Conservation (phyloP, 805 yeast genomes). For the Schwanniomyces vanrijiae region DNA sequence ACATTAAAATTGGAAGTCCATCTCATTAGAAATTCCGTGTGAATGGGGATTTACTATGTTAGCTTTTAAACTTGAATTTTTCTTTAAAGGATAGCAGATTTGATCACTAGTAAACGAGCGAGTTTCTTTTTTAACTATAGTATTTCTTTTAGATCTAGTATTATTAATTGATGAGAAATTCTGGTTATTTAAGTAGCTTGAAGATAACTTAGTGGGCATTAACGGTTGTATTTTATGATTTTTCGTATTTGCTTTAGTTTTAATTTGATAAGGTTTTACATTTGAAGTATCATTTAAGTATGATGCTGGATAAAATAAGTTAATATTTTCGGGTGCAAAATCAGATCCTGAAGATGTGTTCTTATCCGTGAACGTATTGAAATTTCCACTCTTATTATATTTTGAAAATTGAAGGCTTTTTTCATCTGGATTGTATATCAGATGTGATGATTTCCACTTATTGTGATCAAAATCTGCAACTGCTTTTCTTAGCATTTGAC, state of each 20-base stretch:
- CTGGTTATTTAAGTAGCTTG: background rate
- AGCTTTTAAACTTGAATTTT: background rate
- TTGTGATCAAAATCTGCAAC: constrained; percentile 10
- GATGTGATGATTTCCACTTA: constrained; percentile 6
- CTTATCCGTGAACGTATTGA: background rate
- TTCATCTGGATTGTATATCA: background rate
- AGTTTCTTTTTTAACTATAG: background rate
- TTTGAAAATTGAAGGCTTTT: no score
- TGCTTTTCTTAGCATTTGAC: constrained; percentile 15
- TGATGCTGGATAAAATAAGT: background rate
- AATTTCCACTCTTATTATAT: background rate
- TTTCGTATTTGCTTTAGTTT: background rate
- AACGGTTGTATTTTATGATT: background rate
- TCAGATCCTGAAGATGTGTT: background rate
- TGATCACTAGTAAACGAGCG: background rate
- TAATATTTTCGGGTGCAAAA: background rate
- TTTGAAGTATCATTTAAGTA: no score
- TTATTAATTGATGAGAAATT: background rate
- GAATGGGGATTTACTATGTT: background rate
- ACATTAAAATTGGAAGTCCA: background rate
- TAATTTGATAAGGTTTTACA: no score
- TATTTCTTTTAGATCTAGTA: background rate
- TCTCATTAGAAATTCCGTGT: background rate
- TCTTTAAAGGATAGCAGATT: background rate
- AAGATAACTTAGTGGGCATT: background rate